Base-by-base conservation (phyloP, 108 stramenopile species). In the Skeletonema menzelii region DNA sequence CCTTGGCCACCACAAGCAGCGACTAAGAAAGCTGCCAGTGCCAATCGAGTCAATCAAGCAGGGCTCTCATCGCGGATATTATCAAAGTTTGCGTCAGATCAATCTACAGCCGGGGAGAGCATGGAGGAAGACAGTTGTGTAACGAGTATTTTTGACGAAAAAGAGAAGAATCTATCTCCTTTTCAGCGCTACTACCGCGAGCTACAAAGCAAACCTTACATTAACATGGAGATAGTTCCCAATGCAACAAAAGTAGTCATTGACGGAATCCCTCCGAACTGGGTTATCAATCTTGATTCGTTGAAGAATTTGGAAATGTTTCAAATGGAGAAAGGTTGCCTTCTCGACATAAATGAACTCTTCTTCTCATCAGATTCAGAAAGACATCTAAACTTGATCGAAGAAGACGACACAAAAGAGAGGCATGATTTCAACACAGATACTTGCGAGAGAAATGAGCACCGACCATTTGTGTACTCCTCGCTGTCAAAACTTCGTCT, bases 221-320 rank as follows among this genome's bases (percentile, higher is more conserved):
- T 94, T 6, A 86, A 94, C 61, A 67, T 88, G 77, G 42, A 80
- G 14, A 56, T 91, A n/a, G 91, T 95, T 63, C 89, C 91, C 0
- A 65, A 82, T 37, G 80, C 87, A 12, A 63, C 79, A 31, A 84
- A 87, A 47, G 79, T 95, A 44, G 55, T 91, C 2, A 57, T 95
- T 12, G 91, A 91, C 56, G 73, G 85, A 10, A 82, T 95, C 13
- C 87, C 85, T 19, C 87, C 89, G n/a, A 73, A 74, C 11, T 89
- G 87, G 84, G 76, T 95, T 27, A 24, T 24, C 13, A 70, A 88
- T 72, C 69, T 93, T 31, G 62, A 77, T 59, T 55, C 73, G 1
- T 47, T 90, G 38, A 73, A 62, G 31, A 75, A 73, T 5, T 61
- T 93, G 63, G 74, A 88, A 59, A 79, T 93, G 60, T 79, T 93